Evolutionary conservation across 768 basidiomycete genomes (phyloP), one percentile per base, ranked within the genome.

Genomic region (Guyanaporus albipodus): DNA sequence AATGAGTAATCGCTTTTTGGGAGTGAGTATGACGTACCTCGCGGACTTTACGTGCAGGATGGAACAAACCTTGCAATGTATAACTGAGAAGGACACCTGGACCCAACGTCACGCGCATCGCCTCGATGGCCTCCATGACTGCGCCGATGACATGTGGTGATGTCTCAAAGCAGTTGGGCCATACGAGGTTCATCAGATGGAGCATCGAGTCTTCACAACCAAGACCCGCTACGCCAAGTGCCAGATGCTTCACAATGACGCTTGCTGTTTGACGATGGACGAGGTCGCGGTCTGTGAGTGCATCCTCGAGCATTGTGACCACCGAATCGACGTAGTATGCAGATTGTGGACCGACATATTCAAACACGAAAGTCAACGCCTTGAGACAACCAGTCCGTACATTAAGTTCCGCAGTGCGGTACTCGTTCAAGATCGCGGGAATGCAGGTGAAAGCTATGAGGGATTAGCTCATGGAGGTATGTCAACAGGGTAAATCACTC

Each of bases 141-240:
- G 93, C 91, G 26, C 91, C 92, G 52, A 98, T 97, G 50, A 99
- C 94, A 70, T 99, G 96, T 6, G 96, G 96, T 12, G 87, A 91
- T 2, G 94, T 95, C 73, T 97, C 95, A 67, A 97, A 98, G 68
- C 93, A 94, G 64, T 98, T 98, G 2, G 96, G 96, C 94, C 94
- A 98, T 12, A 98, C 89, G 22, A 99, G 80, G 65, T 99, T 99
- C 85, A 98, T 91, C 39, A 98, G 70, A 62, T 99, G 96, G 42
- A 92, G 78, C 82, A 98, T 90, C 11, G 95, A 95, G 68, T 99
- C 96, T 70, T 99, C 96, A 58, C 92, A 94, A 1, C 96, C 95
- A 22, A 98, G 78, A 37, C 96, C 96, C 1, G 96, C 94, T 6
- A 96, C 93, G 34, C 96, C 96, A 24, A 99, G 79, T 4, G 96